Conservation (phyloP, 164 flowering plant species). For the Nymphaea thermarum region DNA sequence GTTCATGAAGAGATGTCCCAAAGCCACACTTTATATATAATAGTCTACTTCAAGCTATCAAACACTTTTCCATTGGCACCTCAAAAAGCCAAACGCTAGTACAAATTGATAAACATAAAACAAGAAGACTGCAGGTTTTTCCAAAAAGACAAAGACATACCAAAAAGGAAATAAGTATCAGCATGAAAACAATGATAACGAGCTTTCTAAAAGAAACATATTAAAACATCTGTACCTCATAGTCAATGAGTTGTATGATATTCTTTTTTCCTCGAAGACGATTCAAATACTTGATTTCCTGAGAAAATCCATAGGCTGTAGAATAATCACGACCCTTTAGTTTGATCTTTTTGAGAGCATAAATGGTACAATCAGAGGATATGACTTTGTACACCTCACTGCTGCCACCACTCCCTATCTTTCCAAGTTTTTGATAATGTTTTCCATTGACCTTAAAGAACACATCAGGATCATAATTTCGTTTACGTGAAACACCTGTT, state of each 20-base stretch:
- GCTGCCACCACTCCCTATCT: conserved; percentile 98
- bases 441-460: conserved; percentile 97
- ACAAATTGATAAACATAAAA: too few relatives aligned
- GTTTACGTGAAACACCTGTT: conserved; percentile 46
- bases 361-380: conserved; percentile 77
- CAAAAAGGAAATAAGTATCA: neutral
- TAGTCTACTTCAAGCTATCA: too few relatives aligned
- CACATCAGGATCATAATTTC: conserved; percentile 57
- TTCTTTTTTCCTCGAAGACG: conserved; percentile 70
- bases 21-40: too few relatives aligned
- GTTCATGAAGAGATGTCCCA: too few relatives aligned
- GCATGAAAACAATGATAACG: neutral
- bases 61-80: too few relatives aligned
- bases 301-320: conserved; percentile 94
- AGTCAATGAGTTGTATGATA: conserved; percentile 86
- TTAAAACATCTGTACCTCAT: conserved; percentile 48
- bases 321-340: conserved; percentile 98
- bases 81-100: too few relatives aligned
- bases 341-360: conserved; percentile 90
- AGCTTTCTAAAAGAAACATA: neutral
- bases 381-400: conserved; percentile 99
- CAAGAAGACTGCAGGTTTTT: too few relatives aligned
- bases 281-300: conserved; percentile 80
- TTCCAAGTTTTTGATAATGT: conserved; percentile 93
- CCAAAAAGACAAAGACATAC: neutral